phyloP scores from a whole-genome alignment of 768 basidiomycete species.

The Strobilomyces confusus region DNA sequence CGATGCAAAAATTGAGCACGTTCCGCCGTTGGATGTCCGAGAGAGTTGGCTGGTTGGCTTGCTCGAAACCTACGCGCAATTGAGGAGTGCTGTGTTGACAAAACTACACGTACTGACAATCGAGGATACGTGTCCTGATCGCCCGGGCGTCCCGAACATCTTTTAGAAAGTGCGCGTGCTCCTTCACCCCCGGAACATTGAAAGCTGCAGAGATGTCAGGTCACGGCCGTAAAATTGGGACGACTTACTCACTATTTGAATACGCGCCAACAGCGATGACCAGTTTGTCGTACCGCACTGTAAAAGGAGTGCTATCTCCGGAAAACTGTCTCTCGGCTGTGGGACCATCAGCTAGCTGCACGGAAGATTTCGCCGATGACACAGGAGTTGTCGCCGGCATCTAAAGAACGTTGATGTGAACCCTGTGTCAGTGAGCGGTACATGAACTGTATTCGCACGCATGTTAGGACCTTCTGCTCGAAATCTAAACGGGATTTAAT shows the following conservation, averaged over 20 bases:
- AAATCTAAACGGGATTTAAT: conserved; percentile 44
- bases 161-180: conserved; percentile 79
- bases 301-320: conserved; percentile 41
- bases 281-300: conserved; percentile 71
- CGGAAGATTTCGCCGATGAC: conserved; percentile 25
- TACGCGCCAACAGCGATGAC: conserved; percentile 85
- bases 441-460: conserved; percentile 41
- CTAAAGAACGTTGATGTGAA: conserved; percentile 28
- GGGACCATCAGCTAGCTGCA: conserved; percentile 11
- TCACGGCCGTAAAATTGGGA: conserved; percentile 2
- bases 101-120: conserved; percentile 42
- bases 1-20: conserved; percentile 82
- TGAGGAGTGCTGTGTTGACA: conserved; percentile 1
- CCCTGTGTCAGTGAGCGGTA: background rate
- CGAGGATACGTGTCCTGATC: conserved; percentile 70
- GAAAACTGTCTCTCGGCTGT: conserved; percentile 18
- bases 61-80: conserved; percentile 61
- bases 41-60: conserved; percentile 76
- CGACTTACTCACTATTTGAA: conserved; percentile 58
- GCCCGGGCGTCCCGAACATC: conserved; percentile 71
- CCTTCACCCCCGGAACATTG: conserved; percentile 71
- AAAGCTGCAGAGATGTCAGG: conserved; percentile 45
- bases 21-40: conserved; percentile 71
- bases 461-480: conserved; percentile 52
- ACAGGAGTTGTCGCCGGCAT: conserved; percentile 58